Conservation (phyloP, 2,329 filamentous ascomycete genomes). For the Daldinia sp. region DNA sequence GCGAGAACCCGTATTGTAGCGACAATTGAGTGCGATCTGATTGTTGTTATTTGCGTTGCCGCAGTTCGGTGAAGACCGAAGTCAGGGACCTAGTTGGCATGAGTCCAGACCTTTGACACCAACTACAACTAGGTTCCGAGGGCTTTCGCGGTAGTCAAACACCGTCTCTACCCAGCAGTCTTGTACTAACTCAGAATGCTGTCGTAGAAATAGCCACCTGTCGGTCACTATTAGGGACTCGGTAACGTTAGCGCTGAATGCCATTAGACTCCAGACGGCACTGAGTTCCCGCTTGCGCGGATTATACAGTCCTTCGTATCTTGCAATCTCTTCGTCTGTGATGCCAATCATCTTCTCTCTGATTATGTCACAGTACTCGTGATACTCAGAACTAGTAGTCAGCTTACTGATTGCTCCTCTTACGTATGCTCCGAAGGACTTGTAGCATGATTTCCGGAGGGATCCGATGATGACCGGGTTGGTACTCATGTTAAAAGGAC, state of each 20-base stretch:
- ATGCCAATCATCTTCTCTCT: conserved; percentile 71
- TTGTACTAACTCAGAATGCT: conserved; percentile 74
- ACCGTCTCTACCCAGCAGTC: conserved; percentile 92
- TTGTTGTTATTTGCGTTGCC: conserved; percentile 16
- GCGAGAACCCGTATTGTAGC: conserved; percentile 27
- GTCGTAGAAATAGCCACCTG: conserved; percentile 84
- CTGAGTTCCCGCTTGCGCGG: conserved; percentile 81
- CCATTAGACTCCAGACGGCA: conserved; percentile 94
- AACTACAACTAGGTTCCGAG: conserved; percentile 91
- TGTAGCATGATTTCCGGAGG: conserved; percentile 81
- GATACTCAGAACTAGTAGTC: conserved; percentile 63
- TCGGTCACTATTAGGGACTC: conserved; percentile 92
- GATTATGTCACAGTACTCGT: conserved; percentile 65
- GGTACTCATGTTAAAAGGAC: conserved; percentile 66
- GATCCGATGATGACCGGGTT: conserved; percentile 88
- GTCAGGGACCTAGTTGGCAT: conserved; percentile 13
- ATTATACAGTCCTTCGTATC: conserved; percentile 72
- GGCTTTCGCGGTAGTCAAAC: conserved; percentile 87
- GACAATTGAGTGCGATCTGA: conserved; percentile 18
- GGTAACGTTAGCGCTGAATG: conserved; percentile 87
- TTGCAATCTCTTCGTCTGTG: conserved; percentile 76
- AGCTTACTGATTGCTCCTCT: conserved; percentile 83
- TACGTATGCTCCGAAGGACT: conserved; percentile 78
- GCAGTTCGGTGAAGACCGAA: conserved; percentile 29
- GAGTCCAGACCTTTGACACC: conserved; percentile 73